Conservation (phyloP, 768 basidiomycete genomes). For the Podaxis sp. region DNA sequence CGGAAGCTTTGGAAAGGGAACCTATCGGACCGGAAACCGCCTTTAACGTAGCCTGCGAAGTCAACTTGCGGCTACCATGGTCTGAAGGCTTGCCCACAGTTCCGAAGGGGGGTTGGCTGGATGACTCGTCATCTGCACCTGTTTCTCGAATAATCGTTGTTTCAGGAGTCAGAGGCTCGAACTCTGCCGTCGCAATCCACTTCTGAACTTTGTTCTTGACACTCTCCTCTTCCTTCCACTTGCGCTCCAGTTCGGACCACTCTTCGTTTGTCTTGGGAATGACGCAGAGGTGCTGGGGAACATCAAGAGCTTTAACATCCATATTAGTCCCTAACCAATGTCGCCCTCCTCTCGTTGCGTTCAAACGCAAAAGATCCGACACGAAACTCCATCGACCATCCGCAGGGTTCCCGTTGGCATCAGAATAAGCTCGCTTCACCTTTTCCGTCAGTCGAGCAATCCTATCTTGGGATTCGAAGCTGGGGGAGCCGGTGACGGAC, state of each 20-base stretch:
- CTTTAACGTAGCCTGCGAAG: background rate
- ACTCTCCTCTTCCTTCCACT: slow-evolving; percentile 10
- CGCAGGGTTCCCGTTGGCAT: slow-evolving; percentile 10
- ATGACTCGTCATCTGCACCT: background rate
- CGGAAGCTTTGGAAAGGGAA: background rate
- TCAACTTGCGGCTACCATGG: background rate
- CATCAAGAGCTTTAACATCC: background rate
- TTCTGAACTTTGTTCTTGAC: slow-evolving; percentile 12
- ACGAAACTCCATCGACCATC: slow-evolving; percentile 13
- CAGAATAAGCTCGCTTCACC: slow-evolving; percentile 8
- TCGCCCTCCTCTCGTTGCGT: slow-evolving; percentile 4
- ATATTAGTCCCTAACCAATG: slow-evolving; percentile 8
- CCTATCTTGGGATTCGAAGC: background rate
- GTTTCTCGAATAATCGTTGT: slow-evolving; percentile 1
- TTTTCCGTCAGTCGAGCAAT: slow-evolving; percentile 1
- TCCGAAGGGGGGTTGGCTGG: background rate
- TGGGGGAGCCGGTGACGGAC: background rate
- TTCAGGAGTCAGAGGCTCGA: slow-evolving; percentile 13
- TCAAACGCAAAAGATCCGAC: slow-evolving; percentile 11
- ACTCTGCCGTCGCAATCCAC: slow-evolving; percentile 14
- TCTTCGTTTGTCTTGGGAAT: slow-evolving; percentile 8
- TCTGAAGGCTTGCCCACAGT: background rate
- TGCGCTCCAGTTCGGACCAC: slow-evolving; percentile 8
- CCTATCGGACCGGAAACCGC: background rate
- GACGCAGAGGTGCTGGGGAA: slow-evolving; percentile 3